Percentiles rank a stretch among this genome's conserved stretches.
These are phyloP conservation scores for Cyberlindnera mississippiensis DNA, from an alignment of 805 yeast species.

Conservation along the genomic window DNA sequence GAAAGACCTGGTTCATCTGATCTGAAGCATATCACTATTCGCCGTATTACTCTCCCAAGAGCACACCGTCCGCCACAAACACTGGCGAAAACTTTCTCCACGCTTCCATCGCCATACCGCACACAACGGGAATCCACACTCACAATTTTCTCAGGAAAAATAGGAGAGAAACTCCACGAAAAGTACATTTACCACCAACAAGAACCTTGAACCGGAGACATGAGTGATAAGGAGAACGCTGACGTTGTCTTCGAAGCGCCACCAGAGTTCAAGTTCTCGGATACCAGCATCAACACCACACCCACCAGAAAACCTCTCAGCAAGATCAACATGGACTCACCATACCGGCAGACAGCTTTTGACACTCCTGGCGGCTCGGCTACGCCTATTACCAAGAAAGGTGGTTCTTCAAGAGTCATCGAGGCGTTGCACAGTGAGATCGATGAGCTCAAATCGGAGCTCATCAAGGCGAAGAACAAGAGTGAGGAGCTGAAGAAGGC, in stretches of 20 bases:
- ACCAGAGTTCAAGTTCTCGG: conserved; percentile 1
- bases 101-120: neutral
- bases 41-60: too few species aligned
- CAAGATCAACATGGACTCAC: conserved; percentile 10
- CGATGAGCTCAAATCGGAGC: conserved; percentile 46
- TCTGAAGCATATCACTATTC: too few species aligned
- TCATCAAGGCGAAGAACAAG: conserved; percentile 35
- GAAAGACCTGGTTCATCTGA: too few species aligned
- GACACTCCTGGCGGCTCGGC: neutral
- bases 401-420: conserved; percentile 31
- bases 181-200: neutral
- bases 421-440: conserved; percentile 43
- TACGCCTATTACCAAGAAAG: conserved; percentile 8
- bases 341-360: neutral
- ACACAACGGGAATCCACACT: neutral
- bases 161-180: neutral
- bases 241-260: conserved; percentile 1
- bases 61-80: too few species aligned
- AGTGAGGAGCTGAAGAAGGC: conserved; percentile 57
- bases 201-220: neutral
- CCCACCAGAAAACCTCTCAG: conserved; percentile 14
- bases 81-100: too few species aligned
- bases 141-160: neutral
- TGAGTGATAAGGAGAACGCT: conserved; percentile 14
- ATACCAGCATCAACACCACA: neutral